phyloP scores from a whole-genome alignment of 139 green algal genomes.

The Tetraselmis chui region DNA sequence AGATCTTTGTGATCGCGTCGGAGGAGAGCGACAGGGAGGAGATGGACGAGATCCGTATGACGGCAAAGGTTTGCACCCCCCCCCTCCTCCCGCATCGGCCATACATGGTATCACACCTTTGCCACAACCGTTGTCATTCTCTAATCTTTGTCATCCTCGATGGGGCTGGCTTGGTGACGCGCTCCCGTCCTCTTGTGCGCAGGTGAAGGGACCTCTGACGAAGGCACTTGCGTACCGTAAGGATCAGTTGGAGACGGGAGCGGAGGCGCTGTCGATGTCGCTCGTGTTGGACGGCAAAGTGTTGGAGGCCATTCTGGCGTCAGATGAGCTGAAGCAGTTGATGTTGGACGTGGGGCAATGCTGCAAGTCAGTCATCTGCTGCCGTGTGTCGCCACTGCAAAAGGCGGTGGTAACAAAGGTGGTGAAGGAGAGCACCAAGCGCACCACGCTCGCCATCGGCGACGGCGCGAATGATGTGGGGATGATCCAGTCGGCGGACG shows the following conservation, averaged over 20 bases:
- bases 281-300: slow-evolving; percentile 34
- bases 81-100: too few relatives aligned
- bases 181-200: neutral
- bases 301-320: slow-evolving; percentile 10
- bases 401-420: slow-evolving; percentile 65
- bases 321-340: neutral
- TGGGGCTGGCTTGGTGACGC: too few relatives aligned
- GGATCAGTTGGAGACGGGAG: neutral
- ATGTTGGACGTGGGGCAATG: slow-evolving; percentile 25
- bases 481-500: slow-evolving; percentile 46
- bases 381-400: slow-evolving; percentile 63
- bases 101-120: too few relatives aligned
- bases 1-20: neutral
- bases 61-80: too few relatives aligned
- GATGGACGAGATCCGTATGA: too few relatives aligned
- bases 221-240: neutral
- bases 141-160: too few relatives aligned
- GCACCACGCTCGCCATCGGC: slow-evolving; percentile 28
- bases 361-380: slow-evolving; percentile 64
- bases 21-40: too few relatives aligned
- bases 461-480: slow-evolving; percentile 45
- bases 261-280: slow-evolving; percentile 12
- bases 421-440: slow-evolving; percentile 35
- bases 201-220: neutral
- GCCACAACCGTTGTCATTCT: too few relatives aligned